Conservation (phyloP, 2,329 filamentous ascomycete genomes). For the Didymella lethalis region DNA sequence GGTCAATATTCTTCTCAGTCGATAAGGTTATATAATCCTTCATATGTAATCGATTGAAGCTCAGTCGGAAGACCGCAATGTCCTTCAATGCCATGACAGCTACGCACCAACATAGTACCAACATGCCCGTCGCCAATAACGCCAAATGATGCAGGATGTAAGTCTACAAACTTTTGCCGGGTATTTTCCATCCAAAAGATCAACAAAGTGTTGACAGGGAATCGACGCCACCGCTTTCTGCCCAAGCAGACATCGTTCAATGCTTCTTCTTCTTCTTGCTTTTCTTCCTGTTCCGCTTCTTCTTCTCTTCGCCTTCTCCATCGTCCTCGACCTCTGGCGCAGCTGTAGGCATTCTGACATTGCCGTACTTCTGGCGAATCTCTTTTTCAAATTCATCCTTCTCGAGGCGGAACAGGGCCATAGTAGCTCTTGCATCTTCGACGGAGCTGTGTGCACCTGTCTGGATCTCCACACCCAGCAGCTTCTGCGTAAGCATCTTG, state of each 20-base stretch:
- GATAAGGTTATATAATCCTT: not conserved
- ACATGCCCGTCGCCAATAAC: conserved; percentile 9
- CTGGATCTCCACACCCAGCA: conserved; percentile 67
- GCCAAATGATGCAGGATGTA: conserved; percentile 6
- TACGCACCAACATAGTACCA: not conserved
- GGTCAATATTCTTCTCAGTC: not conserved
- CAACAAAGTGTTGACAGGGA: no score
- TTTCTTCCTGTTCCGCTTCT: conserved; percentile 49
- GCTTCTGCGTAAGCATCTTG: conserved; percentile 64
- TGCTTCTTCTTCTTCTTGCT: conserved; percentile 49
- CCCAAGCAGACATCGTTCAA: not conserved
- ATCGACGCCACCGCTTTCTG: no score
- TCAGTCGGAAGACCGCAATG: no score
- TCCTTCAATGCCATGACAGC: not conserved
- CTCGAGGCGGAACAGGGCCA: conserved; percentile 84
- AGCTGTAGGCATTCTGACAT: conserved; percentile 35
- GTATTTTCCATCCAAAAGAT: conserved; percentile 7
- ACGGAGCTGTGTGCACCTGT: conserved; percentile 67
- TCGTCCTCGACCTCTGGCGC: conserved; percentile 32
- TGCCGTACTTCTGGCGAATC: conserved; percentile 69
- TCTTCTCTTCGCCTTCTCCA: conserved; percentile 39
- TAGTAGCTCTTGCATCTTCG: conserved; percentile 85
- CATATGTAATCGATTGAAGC: no score
- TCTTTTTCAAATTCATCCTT: conserved; percentile 88
- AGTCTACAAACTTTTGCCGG: conserved; percentile 11